phyloP scores from a whole-genome alignment of 805 yeast genomes.

The Starmerella roubikii region DNA sequence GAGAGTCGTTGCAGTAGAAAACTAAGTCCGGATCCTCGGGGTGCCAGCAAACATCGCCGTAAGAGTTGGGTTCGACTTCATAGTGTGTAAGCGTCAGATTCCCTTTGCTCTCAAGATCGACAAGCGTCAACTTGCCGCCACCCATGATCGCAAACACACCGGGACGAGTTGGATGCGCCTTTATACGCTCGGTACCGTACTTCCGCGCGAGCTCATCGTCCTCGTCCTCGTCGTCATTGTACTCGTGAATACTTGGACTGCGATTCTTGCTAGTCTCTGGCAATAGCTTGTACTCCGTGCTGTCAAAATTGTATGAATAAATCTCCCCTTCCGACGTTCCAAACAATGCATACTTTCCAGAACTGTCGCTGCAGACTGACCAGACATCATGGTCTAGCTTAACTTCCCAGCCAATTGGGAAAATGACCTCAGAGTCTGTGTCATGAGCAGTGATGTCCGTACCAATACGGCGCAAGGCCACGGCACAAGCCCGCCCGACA shows the following conservation, averaged over 20 bases:
- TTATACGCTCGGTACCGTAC: background rate
- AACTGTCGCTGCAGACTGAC: background rate
- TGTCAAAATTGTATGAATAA: background rate
- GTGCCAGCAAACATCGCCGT: slow-evolving; percentile 9
- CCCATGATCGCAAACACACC: slow-evolving; percentile 1
- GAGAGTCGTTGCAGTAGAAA: background rate
- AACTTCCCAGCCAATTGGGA: background rate
- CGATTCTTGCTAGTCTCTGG: no score
- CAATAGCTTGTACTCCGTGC: background rate
- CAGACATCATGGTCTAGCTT: background rate
- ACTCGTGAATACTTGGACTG: background rate
- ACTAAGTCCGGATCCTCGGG: slow-evolving; percentile 1
- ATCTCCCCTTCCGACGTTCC: background rate
- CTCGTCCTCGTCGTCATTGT: background rate
- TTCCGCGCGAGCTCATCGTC: no score
- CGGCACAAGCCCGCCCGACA: background rate
- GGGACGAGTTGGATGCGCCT: background rate
- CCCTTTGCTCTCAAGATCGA: background rate
- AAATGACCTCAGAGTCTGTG: background rate
- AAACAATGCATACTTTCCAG: background rate
- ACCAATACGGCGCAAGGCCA: background rate
- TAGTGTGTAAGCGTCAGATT: background rate
- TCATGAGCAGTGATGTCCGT: background rate
- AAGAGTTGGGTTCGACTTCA: background rate
- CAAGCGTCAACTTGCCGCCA: background rate